A percentile compares a stretch with the other conserved stretches of the same genome.
Evolutionary conservation across 1,284 basidiomycete genomes (phyloP).

Genomic region (Trichosporon ovoides): DNA sequence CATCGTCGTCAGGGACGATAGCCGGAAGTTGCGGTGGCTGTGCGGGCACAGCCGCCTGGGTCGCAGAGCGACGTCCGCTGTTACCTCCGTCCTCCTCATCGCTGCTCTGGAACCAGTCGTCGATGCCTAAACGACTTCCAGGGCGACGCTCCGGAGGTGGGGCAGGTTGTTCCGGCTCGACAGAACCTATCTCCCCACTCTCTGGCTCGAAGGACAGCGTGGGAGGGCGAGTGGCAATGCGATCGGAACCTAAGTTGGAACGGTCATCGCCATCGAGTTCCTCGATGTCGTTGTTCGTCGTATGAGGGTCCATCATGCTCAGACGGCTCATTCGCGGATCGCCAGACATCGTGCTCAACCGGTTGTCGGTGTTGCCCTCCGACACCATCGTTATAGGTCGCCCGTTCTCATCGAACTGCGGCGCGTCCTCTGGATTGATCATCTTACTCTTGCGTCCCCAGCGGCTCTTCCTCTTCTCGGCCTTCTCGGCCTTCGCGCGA

Average conservation of each 20-base stretch:
- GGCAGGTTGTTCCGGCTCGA: not conserved
- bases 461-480: constrained; percentile 10
- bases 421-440: not conserved
- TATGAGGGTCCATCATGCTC: constrained; percentile 5
- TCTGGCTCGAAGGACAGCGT: constrained; percentile 9
- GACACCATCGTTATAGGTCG: constrained; percentile 5
- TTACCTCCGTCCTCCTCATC: constrained; percentile 14
- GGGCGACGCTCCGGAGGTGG: constrained; percentile 4
- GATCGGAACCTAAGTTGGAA: not conserved
- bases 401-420: not conserved
- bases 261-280: constrained; percentile 3
- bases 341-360: not conserved
- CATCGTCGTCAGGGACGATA: constrained; percentile 6
- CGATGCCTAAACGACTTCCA: constrained; percentile 16
- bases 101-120: constrained; percentile 19
- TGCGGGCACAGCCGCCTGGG: not conserved
- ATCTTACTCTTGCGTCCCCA: constrained; percentile 9
- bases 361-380: not conserved
- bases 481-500: constrained; percentile 9
- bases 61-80: constrained; percentile 3
- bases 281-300: not conserved
- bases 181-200: not conserved
- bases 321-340: constrained; percentile 8
- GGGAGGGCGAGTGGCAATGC: constrained; percentile 8
- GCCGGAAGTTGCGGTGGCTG: constrained; percentile 1